Evolutionary conservation across 495 filamentous ascomycete genomes (phyloP).

Genomic region (Podospora pseudoanserina): DNA sequence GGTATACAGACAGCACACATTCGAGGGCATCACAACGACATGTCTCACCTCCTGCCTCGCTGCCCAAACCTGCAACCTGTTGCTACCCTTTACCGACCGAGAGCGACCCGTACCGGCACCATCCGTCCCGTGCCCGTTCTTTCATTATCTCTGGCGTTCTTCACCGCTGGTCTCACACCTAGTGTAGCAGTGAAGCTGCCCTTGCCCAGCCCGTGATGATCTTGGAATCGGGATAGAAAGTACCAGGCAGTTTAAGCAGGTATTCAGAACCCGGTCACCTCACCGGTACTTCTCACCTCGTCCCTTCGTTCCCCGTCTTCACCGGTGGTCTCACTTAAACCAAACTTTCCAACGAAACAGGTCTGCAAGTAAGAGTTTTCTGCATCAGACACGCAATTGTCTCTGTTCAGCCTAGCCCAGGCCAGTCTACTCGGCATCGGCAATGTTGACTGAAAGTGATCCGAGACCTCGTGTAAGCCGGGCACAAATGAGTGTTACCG

Average conservation of each 20-base stretch:
- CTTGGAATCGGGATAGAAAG: too few relatives aligned
- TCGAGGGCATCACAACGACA: neutral
- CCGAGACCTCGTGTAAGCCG: neutral
- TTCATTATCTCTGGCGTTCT: neutral
- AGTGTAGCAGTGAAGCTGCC: too few relatives aligned
- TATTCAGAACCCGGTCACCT: too few relatives aligned
- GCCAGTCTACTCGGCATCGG: neutral
- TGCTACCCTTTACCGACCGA: neutral
- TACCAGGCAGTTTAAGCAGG: too few relatives aligned
- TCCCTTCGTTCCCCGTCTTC: too few relatives aligned
- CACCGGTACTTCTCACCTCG: too few relatives aligned
- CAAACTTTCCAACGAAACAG: too few relatives aligned
- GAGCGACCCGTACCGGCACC: neutral
- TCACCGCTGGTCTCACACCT: neutral
- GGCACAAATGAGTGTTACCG: neutral
- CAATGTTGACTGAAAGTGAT: neutral
- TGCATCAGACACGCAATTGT: neutral
- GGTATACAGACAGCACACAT: neutral
- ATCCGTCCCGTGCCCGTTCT: neutral
- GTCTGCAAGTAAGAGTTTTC: too few relatives aligned
- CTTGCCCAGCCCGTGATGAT: too few relatives aligned
- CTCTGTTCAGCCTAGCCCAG: neutral
- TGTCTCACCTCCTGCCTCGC: neutral
- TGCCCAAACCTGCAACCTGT: neutral
- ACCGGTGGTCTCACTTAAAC: too few relatives aligned